Percentiles rank a stretch among this genome's conserved stretches.
These are phyloP conservation scores for Xylariaceae sp. DNA, from an alignment of 2,329 filamentous ascomycete genomes.

Conservation along the genomic window DNA sequence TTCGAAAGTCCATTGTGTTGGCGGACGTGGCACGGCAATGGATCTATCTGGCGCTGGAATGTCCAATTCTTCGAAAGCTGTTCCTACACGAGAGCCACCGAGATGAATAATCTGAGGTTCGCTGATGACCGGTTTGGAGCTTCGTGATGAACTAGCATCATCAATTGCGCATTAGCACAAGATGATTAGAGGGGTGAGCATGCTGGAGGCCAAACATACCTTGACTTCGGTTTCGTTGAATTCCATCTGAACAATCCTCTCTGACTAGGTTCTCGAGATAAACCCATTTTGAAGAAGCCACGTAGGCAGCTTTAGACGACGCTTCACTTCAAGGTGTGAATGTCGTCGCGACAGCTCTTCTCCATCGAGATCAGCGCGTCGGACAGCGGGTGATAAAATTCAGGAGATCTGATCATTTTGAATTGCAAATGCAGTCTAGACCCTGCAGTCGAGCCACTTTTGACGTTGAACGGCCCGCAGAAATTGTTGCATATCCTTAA, in stretches of 20 bases:
- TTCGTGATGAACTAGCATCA: conserved; percentile 10
- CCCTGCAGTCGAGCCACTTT: no score
- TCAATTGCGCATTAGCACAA: conserved; percentile 6
- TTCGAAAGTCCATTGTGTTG: conserved; percentile 19
- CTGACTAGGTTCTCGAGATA: conserved; percentile 22
- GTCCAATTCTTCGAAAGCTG: conserved; percentile 13
- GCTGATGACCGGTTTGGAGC: conserved; percentile 7
- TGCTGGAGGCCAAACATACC: conserved; percentile 8
- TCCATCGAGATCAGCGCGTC: no score
- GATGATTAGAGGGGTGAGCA: neutral
- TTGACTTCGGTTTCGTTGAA: conserved; percentile 13
- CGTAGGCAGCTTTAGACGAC: no score
- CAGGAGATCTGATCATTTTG: no score
- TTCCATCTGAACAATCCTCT: conserved; percentile 22
- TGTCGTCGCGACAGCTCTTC: no score
- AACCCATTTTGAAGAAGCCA: conserved; percentile 11
- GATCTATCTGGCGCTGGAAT: conserved; percentile 14
- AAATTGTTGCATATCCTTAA: no score
- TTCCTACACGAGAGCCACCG: conserved; percentile 21
- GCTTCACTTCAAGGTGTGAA: no score
- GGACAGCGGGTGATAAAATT: no score
- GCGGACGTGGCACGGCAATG: conserved; percentile 8
- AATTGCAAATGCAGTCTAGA: no score
- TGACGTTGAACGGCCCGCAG: no score
- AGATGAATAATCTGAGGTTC: conserved; percentile 25